phyloP scores from a whole-genome alignment of 202 grass and related monocot species.

The Setaria italica region DNA sequence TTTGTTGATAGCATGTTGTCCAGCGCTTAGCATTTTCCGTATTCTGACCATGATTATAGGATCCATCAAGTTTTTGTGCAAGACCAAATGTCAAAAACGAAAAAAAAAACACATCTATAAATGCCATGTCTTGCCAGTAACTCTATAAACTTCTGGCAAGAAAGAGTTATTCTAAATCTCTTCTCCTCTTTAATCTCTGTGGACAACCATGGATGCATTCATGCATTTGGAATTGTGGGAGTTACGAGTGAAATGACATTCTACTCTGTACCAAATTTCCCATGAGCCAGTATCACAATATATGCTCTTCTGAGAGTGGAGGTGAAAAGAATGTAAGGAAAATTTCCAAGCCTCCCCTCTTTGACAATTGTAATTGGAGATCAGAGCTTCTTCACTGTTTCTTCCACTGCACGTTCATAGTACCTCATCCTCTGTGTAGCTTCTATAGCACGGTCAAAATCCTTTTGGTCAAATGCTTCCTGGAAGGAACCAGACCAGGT shows the following conservation, averaged over 20 bases:
- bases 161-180: neutral
- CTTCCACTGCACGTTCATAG: slow-evolving; percentile 84
- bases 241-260: neutral
- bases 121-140: neutral
- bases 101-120: neutral
- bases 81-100: too few relatives aligned
- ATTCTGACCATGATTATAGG: too few relatives aligned
- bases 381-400: slow-evolving; percentile 85
- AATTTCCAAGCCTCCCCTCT: neutral
- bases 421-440: slow-evolving; percentile 91
- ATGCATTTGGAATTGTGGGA: neutral
- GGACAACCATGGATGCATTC: neutral
- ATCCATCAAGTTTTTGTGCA: too few relatives aligned
- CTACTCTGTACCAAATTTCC: neutral
- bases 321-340: neutral
- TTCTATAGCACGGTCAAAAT: slow-evolving; percentile 65
- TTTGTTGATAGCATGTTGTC: too few relatives aligned
- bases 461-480: slow-evolving; percentile 61
- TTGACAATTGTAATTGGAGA: neutral
- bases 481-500: slow-evolving; percentile 63
- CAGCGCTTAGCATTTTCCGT: too few relatives aligned
- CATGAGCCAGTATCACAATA: neutral
- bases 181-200: neutral
- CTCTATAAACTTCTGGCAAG: neutral
- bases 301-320: neutral